Percentiles rank a stretch among this genome's conserved stretches.
Conservation (phyloP, 163 green algal species). For the Smithsoniella earleae region DNA sequence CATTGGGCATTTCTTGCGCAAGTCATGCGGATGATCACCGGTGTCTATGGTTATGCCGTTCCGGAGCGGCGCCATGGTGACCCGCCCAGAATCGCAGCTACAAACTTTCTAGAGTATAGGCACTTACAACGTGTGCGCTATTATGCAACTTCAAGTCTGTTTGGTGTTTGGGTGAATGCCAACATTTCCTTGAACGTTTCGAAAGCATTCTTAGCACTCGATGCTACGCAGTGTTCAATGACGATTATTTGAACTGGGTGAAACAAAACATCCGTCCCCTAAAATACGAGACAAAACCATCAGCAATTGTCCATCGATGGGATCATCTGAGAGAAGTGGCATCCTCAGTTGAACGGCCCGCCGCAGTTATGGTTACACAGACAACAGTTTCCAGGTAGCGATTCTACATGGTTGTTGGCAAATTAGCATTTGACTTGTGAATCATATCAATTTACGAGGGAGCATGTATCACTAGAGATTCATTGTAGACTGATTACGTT, state of each 20-base stretch:
- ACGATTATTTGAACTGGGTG: constrained; percentile 25
- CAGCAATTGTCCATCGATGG: background rate
- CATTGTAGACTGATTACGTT: background rate
- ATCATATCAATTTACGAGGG: background rate
- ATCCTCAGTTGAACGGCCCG: background rate
- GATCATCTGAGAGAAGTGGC: background rate
- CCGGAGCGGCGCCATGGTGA: background rate
- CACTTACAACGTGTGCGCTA: constrained; percentile 15
- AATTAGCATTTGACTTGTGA: background rate
- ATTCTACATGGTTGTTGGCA: background rate
- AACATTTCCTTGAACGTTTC: background rate
- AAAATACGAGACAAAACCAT: background rate
- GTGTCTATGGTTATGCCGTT: background rate
- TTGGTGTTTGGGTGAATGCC: background rate
- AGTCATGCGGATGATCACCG: background rate
- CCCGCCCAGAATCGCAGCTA: background rate
- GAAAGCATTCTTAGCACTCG: background rate
- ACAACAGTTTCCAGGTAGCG: constrained; percentile 23
- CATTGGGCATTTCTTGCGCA: background rate
- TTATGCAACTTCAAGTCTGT: background rate
- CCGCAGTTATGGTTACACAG: constrained; percentile 26
- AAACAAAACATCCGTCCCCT: background rate
- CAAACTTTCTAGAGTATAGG: background rate
- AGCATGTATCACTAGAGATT: background rate
- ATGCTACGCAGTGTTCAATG: constrained; percentile 6